Evolutionary conservation across 2,329 filamentous ascomycete species (phyloP).

Genomic region (Pseudogymnoascus sp.): DNA sequence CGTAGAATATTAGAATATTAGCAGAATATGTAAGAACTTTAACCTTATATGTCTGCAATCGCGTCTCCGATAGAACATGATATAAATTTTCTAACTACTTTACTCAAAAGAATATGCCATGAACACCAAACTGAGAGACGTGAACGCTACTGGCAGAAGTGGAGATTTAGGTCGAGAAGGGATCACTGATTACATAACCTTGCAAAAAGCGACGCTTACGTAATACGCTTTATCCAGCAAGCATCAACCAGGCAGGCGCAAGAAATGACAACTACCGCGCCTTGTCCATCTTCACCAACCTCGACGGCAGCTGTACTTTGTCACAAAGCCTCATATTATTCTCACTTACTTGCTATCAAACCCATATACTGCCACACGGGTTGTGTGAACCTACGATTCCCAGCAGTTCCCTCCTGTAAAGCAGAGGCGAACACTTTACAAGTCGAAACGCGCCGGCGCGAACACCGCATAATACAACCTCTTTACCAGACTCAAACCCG

Average conservation of each 20-base stretch:
- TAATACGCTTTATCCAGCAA: background rate
- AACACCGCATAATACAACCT: background rate
- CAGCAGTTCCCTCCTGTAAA: background rate
- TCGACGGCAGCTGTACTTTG: background rate
- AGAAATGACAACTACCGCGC: background rate
- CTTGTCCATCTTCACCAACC: background rate
- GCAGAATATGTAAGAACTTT: background rate
- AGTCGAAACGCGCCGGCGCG: background rate
- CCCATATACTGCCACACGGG: background rate
- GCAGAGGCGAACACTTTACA: background rate
- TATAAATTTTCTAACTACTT: background rate
- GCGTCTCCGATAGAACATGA: background rate
- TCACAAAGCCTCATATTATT: background rate
- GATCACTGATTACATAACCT: background rate
- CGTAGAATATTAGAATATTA: background rate
- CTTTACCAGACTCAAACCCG: background rate
- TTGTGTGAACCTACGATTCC: too few relatives aligned
- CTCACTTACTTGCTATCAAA: too few relatives aligned
- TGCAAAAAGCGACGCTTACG: background rate
- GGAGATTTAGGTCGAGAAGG: background rate
- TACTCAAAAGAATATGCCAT: background rate
- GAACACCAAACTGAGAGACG: background rate
- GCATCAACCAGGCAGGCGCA: background rate
- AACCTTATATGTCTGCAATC: background rate
- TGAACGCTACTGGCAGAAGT: background rate